Conservation (phyloP, 176 grass and related monocot genomes). For the Coix lacrymajobi region DNA sequence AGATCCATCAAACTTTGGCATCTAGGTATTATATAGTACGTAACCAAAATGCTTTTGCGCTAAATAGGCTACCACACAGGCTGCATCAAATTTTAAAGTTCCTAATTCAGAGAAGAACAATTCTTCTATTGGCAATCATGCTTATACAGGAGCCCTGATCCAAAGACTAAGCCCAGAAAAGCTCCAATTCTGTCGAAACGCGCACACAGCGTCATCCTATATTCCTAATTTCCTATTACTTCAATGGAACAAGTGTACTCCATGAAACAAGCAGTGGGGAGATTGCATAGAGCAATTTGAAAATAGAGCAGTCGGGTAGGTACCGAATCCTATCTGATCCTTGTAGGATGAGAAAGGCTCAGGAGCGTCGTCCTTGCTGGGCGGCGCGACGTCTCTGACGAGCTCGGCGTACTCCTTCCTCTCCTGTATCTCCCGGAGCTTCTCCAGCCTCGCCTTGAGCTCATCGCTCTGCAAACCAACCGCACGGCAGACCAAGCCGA, state of each 20-base stretch:
- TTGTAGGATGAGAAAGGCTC: constrained; percentile 96
- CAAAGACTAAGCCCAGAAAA: background rate
- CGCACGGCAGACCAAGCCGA: background rate
- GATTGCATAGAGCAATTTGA: background rate
- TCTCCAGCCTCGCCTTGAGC: constrained; percentile 80
- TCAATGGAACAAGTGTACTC: background rate
- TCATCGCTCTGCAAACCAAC: constrained; percentile 58
- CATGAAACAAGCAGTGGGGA: background rate
- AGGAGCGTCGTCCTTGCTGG: constrained; percentile 42
- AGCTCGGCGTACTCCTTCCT: constrained; percentile 81
- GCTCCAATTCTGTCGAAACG: too few species aligned
- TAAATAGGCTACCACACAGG: background rate
- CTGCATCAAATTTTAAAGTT: background rate
- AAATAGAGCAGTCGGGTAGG: constrained; percentile 4
- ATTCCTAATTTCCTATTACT: too few species aligned
- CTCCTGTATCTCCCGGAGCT: constrained; percentile 74
- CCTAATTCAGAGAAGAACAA: background rate
- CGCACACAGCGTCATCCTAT: too few species aligned
- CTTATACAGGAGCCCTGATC: background rate
- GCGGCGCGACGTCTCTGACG: constrained; percentile 58
- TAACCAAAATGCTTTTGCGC: background rate
- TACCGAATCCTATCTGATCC: constrained; percentile 96
- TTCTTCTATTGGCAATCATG: background rate
- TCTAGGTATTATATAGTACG: background rate
- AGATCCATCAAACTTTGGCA: background rate